These are phyloP conservation scores for Erodium texanum DNA, from an alignment of 441 rosid species.

Conservation along the genomic window DNA sequence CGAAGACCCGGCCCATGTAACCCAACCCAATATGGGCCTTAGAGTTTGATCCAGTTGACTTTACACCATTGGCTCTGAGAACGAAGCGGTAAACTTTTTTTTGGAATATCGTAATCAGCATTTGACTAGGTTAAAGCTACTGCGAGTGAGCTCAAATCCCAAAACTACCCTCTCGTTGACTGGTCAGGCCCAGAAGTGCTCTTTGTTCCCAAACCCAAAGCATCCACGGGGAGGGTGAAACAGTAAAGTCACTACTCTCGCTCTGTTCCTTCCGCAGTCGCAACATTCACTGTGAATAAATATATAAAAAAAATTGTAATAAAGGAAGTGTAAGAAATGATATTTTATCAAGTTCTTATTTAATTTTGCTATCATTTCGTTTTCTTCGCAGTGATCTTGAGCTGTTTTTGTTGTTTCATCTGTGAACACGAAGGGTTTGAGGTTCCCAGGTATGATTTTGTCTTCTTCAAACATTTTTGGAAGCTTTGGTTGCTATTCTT, in stretches of 20 bases:
- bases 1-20: too few species aligned
- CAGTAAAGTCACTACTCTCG: not conserved
- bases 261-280: not conserved
- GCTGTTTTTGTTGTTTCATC: slow-evolving; percentile 10
- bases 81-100: not conserved
- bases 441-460: too few species aligned
- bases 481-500: too few species aligned
- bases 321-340: not conserved
- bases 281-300: not conserved
- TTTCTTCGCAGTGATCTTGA: slow-evolving; percentile 29
- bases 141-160: not conserved
- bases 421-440: slow-evolving; percentile 12
- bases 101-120: not conserved
- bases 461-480: too few species aligned
- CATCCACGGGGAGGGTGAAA: not conserved
- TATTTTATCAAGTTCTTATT: slow-evolving; percentile 1
- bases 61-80: too few species aligned
- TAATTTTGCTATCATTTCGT: slow-evolving; percentile 14
- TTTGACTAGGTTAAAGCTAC: slow-evolving; percentile 1
- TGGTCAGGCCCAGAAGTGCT: not conserved
- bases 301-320: not conserved
- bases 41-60: too few species aligned
- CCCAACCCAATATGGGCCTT: too few species aligned
- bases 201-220: too few species aligned
- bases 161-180: not conserved